These are phyloP conservation scores for Cucumis melo DNA, from an alignment of 306 rosid genomes.

Conservation along the genomic window DNA sequence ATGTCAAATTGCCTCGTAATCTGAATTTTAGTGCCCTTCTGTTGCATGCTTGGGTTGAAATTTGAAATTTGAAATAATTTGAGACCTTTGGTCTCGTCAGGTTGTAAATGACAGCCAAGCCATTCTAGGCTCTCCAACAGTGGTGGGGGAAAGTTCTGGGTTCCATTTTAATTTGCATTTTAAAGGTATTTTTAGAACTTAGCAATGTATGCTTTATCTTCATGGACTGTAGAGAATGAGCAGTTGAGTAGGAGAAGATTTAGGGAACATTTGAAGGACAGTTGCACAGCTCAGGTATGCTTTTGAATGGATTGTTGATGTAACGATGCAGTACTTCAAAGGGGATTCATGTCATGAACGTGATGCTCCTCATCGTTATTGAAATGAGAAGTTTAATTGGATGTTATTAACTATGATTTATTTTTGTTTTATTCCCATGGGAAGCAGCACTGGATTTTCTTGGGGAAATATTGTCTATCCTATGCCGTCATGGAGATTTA, in stretches of 20 bases:
- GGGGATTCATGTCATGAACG: background rate
- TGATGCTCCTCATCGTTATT: background rate
- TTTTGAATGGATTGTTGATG: background rate
- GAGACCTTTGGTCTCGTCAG: background rate
- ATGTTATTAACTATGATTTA: background rate
- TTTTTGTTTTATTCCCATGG: background rate
- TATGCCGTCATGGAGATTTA: background rate
- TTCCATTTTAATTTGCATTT: background rate
- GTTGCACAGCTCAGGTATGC: background rate
- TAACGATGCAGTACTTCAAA: background rate
- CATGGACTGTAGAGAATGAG: background rate
- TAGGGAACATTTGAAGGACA: background rate
- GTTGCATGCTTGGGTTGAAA: background rate
- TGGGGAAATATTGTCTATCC: background rate
- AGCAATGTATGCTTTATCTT: background rate
- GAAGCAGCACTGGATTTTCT: background rate
- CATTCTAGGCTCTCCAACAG: background rate
- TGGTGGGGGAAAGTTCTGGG: background rate
- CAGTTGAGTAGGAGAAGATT: background rate
- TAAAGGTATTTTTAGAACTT: background rate
- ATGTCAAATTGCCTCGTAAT: background rate
- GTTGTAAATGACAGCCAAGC: background rate
- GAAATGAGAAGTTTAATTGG: background rate
- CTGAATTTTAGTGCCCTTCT: background rate
- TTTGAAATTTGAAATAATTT: background rate